Evolutionary conservation across 1,284 basidiomycete species (phyloP).

Genomic region (Athelia psychrophila): DNA sequence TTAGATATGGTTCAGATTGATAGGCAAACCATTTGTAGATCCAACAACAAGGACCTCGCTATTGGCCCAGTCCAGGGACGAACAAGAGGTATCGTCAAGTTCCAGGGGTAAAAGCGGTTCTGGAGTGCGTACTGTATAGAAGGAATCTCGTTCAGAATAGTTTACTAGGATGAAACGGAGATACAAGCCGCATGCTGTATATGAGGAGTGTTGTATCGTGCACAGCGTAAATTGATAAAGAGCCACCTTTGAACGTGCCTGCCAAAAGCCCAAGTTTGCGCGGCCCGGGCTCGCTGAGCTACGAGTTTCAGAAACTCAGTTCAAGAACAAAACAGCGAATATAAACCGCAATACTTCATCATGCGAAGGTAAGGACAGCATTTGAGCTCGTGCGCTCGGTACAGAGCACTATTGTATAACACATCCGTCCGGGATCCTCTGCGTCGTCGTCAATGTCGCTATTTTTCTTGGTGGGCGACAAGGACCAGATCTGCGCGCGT

Average conservation of each 20-base stretch:
- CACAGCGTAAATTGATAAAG: slow-evolving; percentile 70
- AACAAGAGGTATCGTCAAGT: slow-evolving; percentile 68
- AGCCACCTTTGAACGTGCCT: slow-evolving; percentile 83
- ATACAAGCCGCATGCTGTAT: slow-evolving; percentile 37
- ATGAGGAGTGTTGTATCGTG: slow-evolving; percentile 30
- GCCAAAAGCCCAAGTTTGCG: slow-evolving; percentile 80
- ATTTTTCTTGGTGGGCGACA: slow-evolving; percentile 16
- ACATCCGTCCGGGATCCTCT: slow-evolving; percentile 40
- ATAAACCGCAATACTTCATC: slow-evolving; percentile 33
- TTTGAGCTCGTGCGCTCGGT: slow-evolving; percentile 68
- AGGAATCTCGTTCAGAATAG: neutral
- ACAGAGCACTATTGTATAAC: slow-evolving; percentile 76
- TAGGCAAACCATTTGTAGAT: slow-evolving; percentile 68
- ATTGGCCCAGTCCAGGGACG: slow-evolving; percentile 84
- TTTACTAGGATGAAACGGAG: neutral
- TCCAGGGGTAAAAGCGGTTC: slow-evolving; percentile 69
- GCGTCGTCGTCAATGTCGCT: slow-evolving; percentile 10
- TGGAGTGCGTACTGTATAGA: slow-evolving; percentile 50
- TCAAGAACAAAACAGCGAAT: neutral
- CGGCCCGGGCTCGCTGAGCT: slow-evolving; percentile 17
- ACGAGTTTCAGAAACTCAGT: slow-evolving; percentile 4
- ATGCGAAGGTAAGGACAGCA: slow-evolving; percentile 89
- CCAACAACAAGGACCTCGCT: slow-evolving; percentile 78
- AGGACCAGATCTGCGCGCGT: slow-evolving; percentile 72
- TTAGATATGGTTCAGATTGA: slow-evolving; percentile 1